These are phyloP conservation scores for Flaveria brownii DNA, from an alignment of 129 eudicot genomes.

Conservation along the genomic window DNA sequence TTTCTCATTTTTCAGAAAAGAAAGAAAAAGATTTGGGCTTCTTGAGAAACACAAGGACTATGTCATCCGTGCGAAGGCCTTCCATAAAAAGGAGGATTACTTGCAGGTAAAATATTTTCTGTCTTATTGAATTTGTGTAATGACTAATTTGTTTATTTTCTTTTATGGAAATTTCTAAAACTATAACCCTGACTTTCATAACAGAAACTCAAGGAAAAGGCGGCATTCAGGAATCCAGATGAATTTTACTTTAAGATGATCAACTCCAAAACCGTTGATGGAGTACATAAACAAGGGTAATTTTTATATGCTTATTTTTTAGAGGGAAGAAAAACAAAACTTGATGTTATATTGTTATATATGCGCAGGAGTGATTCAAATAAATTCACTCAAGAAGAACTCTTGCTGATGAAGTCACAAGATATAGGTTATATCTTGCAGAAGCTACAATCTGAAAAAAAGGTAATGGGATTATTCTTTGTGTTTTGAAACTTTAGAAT, in stretches of 20 bases:
- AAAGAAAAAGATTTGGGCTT: conserved; percentile 69
- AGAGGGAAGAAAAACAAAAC: background rate
- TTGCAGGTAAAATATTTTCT: conserved; percentile 44
- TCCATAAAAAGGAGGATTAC: conserved; percentile 76
- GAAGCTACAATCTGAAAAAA: conserved; percentile 85
- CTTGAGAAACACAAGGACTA: conserved; percentile 97
- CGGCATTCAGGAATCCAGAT: conserved; percentile 86
- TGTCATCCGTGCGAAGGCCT: conserved; percentile 80
- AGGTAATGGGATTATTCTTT: conserved; percentile 35
- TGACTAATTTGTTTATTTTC: background rate
- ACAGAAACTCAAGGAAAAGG: conserved; percentile 94
- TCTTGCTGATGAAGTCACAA: conserved; percentile 89
- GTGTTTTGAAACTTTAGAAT: background rate
- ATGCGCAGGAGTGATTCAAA: conserved; percentile 62
- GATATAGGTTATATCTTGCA: conserved; percentile 89
- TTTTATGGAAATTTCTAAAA: conserved; percentile 7
- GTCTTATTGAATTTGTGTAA: background rate
- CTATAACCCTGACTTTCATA: conserved; percentile 6
- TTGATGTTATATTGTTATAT: background rate
- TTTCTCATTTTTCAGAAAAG: conserved; percentile 36
- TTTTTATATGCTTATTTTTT: background rate
- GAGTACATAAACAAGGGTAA: conserved; percentile 58
- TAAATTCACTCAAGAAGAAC: conserved; percentile 72
- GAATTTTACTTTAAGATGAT: conserved; percentile 92
- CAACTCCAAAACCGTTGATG: conserved; percentile 64